Evolutionary conservation across 768 basidiomycete genomes (phyloP), one percentile per base, ranked within the genome.

Genomic region (Russula vinacea): DNA sequence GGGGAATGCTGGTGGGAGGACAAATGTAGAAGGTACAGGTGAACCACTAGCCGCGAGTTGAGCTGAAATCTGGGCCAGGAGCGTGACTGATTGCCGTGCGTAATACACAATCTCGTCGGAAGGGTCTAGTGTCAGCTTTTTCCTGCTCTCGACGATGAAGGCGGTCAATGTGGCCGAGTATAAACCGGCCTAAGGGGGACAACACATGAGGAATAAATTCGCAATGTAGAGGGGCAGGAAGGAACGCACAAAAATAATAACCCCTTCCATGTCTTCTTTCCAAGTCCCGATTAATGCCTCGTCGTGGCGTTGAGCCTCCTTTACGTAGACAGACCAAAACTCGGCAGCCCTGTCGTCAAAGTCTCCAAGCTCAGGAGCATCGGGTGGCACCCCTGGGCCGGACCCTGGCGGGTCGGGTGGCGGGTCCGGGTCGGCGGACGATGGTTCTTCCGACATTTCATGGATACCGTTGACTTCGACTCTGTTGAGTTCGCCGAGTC

Each of bases 211-310:
- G 45, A 47, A 4, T 17, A 39, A 8, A 42, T 24, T 11, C 11
- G 14, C 16, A 32, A 9, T 14, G 7, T 17, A 26, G 11, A 44
- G 24, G 4, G 4, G 17, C 24, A n/a, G 47, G 29, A 29, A 5
- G 29, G 29, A 39, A 62, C 75, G 45, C 67, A 78, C 78, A 54
- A 78, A 79, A 44, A 78, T 77, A 2, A 78, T 71, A 37, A 78
- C 74, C 8, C 73, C 71, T 62, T 80, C 77, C 78, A 79, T 78
- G 47, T 77, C 77, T 7, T 73, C 74, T 63, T 77, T 78, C 78
- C 77, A 79, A 42, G 74, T 73, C 63, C 74, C 71, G 2, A 73
- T 73, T 32, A 19, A 47, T 47, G 69, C 67, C 56, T 65, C 69
- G 58, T 78, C 74, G 39, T 75, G 66, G 55, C 72, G 74, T 59